Base-by-base conservation (phyloP, 139 green algal genomes). In the Haematococcus lacustris region DNA sequence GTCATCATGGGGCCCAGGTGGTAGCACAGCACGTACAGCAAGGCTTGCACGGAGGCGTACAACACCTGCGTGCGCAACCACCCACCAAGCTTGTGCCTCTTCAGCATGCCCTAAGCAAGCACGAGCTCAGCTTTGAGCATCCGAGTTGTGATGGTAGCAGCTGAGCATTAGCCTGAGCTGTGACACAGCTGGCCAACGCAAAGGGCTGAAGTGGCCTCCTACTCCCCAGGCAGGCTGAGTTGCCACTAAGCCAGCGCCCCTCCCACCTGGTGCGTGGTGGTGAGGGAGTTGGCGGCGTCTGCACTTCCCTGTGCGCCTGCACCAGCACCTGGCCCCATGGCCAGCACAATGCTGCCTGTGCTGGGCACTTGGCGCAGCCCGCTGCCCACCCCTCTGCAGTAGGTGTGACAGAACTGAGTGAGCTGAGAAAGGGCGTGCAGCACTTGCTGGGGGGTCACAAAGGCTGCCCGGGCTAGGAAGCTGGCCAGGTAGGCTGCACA, bases 1-100 rank as follows among this genome's bases (percentile, higher is more conserved):
- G 53, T 3, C 30, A 89, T 51, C 38, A 97, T 73, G 13, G 79
- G 63, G 57, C 90, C 73, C 79, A 97, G 80, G 63, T 93, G 91
- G 78, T 96, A 97, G 82, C 92, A 97, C 51, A 97, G 80, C 37
- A 92, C 81, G 75, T 97, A 97, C 66, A 97, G 78, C 53, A 94
- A 65, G 3, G 86, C 91, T 80, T 97, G 91, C 37, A 83, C 81
- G 3, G 78, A 84, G 3, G 89, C 85, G 70, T 91, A 94, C 61
- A 94, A 94, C 6, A 87, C 83, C 73, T 78, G 68, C 9, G n/a
- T n/a, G n/a, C n/a, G n/a, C n/a, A n/a, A n/a, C n/a, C n/a, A n/a
- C n/a, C n/a, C n/a, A n/a, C n/a, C n/a, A n/a, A n/a, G n/a, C n/a
- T n/a, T n/a, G n/a, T n/a, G n/a, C n/a, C n/a, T n/a, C n/a, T n/a